phyloP scores from a whole-genome alignment of 805 yeast genomes.

The Zygoascus bituminiphila region DNA sequence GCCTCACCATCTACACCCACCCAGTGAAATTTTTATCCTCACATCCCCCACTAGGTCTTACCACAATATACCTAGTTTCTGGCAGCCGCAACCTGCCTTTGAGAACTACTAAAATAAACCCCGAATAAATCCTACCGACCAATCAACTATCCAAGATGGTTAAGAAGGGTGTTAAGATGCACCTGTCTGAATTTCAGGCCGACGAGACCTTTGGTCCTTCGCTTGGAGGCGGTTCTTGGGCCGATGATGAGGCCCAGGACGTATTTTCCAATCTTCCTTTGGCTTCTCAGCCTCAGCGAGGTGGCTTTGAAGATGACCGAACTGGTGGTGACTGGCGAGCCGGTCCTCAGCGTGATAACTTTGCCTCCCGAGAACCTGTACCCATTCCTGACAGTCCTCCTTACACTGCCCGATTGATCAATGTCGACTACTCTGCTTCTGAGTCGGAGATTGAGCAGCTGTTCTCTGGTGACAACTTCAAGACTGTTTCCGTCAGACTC shows the following conservation, averaged over 20 bases:
- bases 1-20: background rate
- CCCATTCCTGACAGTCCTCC: constrained; percentile 93
- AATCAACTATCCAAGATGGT: constrained; percentile 33
- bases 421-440: constrained; percentile 72
- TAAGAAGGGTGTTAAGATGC: constrained; percentile 63
- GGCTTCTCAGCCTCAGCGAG: constrained; percentile 11
- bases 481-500: constrained; percentile 56
- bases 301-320: constrained; percentile 19
- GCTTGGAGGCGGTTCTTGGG: constrained; percentile 52
- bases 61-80: background rate
- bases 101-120: no score
- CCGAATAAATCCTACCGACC: background rate
- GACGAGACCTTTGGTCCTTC: constrained; percentile 33
- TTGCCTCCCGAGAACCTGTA: constrained; percentile 44
- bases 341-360: background rate
- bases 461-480: constrained; percentile 35
- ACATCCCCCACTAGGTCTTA: background rate
- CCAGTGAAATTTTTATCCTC: background rate
- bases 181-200: constrained; percentile 74
- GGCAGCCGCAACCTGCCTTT: background rate
- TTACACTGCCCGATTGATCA: constrained; percentile 78
- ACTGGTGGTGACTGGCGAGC: constrained; percentile 4
- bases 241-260: constrained; percentile 78
- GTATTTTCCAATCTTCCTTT: constrained; percentile 34
- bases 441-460: constrained; percentile 44